Evolutionary conservation across 73 alveolate species (phyloP).

Genomic region (Tetrahymena thermophila): DNA sequence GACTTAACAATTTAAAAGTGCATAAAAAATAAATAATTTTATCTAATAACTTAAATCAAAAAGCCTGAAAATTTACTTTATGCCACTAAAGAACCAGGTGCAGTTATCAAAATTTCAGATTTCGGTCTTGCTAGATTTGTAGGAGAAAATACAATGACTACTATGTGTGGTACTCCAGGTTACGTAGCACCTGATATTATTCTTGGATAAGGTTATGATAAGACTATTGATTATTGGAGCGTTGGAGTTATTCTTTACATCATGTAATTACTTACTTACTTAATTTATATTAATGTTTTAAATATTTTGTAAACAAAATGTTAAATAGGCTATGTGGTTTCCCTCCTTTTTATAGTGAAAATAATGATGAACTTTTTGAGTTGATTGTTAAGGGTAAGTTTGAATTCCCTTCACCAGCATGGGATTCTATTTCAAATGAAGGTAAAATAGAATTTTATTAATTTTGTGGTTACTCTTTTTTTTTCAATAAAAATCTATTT

Average conservation of each 20-base stretch:
- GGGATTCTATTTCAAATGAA: constrained; percentile 37
- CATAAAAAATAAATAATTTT: no score
- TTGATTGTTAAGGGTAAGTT: constrained; percentile 8
- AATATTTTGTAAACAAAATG: background rate
- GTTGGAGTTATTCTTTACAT: constrained; percentile 56
- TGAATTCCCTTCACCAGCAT: constrained; percentile 33
- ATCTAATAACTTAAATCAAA: background rate
- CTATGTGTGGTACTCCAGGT: constrained; percentile 65
- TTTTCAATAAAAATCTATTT: background rate
- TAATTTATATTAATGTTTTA: background rate
- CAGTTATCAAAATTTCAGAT: constrained; percentile 52
- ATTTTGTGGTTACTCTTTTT: no score
- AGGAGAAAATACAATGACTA: constrained; percentile 26
- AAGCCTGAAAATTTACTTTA: constrained; percentile 40
- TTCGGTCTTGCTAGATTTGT: constrained; percentile 65
- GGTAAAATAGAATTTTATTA: background rate
- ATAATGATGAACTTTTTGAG: constrained; percentile 33
- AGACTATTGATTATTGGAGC: constrained; percentile 54
- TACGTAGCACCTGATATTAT: constrained; percentile 63
- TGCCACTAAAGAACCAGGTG: constrained; percentile 35
- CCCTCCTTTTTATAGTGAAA: constrained; percentile 57
- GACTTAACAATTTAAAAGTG: background rate
- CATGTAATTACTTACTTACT: no score
- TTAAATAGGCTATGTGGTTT: constrained; percentile 49
- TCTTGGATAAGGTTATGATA: constrained; percentile 51